Evolutionary conservation across 2,329 filamentous ascomycete species (phyloP).

Genomic region (Pseudocercospora macadamiae): DNA sequence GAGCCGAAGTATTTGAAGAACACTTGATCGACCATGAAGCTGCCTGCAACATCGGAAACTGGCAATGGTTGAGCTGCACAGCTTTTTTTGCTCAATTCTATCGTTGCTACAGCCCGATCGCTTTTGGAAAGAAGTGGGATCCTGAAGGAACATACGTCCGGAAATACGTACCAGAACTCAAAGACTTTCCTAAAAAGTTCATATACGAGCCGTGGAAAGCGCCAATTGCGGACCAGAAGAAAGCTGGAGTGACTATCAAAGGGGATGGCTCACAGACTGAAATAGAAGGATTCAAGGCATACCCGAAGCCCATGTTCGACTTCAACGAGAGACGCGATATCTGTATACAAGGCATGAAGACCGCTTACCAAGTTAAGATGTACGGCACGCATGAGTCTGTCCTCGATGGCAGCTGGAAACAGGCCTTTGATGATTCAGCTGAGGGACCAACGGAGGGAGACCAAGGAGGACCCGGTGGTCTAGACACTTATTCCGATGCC

Average conservation of each 20-base stretch:
- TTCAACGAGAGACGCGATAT: slow-evolving; percentile 64
- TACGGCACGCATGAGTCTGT: slow-evolving; percentile 66
- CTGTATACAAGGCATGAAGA: slow-evolving; percentile 71
- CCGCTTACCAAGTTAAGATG: slow-evolving; percentile 66
- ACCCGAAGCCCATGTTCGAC: slow-evolving; percentile 79
- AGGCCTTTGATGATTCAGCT: slow-evolving; percentile 51
- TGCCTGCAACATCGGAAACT: slow-evolving; percentile 74
- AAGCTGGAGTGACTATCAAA: slow-evolving; percentile 65
- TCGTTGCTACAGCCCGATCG: slow-evolving; percentile 64
- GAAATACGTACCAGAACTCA: slow-evolving; percentile 59
- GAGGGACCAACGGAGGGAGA: slow-evolving; percentile 50
- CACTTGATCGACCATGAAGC: slow-evolving; percentile 74
- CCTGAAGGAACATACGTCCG: slow-evolving; percentile 66
- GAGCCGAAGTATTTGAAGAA: slow-evolving; percentile 77
- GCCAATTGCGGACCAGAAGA: slow-evolving; percentile 67
- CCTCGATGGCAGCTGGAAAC: slow-evolving; percentile 62
- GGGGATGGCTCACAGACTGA: slow-evolving; percentile 51
- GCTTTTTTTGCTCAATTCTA: slow-evolving; percentile 76
- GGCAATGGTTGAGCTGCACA: slow-evolving; percentile 76
- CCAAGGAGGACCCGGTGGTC: slow-evolving; percentile 42
- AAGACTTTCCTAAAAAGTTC: slow-evolving; percentile 64
- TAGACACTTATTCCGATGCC: slow-evolving; percentile 34
- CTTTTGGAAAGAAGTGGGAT: slow-evolving; percentile 78
- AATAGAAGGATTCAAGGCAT: slow-evolving; percentile 52
- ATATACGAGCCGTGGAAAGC: slow-evolving; percentile 83